phyloP scores from a whole-genome alignment of 2,329 filamentous ascomycete species.

The Celoporthe dispersa region DNA sequence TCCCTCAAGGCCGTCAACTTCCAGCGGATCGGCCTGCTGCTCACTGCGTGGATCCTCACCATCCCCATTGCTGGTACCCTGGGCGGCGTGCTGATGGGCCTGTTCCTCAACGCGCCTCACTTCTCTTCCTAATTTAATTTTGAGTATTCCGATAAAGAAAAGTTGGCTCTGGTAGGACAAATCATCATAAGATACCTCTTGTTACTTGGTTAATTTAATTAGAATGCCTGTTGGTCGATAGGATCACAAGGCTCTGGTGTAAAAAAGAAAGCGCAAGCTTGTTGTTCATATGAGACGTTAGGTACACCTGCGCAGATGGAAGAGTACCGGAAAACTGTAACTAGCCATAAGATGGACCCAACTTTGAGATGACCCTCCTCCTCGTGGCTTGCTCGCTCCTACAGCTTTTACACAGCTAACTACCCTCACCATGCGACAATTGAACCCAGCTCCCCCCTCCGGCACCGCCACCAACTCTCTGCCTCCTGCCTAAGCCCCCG shows the following conservation, averaged over 20 bases:
- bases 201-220: too few species aligned
- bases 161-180: too few species aligned
- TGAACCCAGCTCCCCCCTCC: background rate
- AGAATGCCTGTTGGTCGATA: too few species aligned
- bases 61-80: conserved; percentile 66
- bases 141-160: too few species aligned
- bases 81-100: conserved; percentile 54
- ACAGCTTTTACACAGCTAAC: background rate
- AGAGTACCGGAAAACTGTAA: too few species aligned
- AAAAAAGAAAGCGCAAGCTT: too few species aligned
- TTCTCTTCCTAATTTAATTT: conserved; percentile 41
- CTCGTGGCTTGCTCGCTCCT: too few species aligned
- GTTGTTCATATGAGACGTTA: too few species aligned
- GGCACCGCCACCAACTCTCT: background rate
- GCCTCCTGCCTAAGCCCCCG: background rate
- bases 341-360: too few species aligned
- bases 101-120: conserved; percentile 62
- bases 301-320: too few species aligned
- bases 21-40: conserved; percentile 69
- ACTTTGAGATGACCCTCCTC: too few species aligned
- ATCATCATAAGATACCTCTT: conserved; percentile 7
- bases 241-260: too few species aligned
- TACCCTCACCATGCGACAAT: background rate
- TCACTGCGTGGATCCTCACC: conserved; percentile 70
- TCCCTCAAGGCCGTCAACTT: conserved; percentile 75